A percentile compares a stretch with the other conserved stretches of the same genome.
These are phyloP conservation scores for Zoysia pacifica DNA, from an alignment of 176 grass and related monocot genomes.

Conservation along the genomic window DNA sequence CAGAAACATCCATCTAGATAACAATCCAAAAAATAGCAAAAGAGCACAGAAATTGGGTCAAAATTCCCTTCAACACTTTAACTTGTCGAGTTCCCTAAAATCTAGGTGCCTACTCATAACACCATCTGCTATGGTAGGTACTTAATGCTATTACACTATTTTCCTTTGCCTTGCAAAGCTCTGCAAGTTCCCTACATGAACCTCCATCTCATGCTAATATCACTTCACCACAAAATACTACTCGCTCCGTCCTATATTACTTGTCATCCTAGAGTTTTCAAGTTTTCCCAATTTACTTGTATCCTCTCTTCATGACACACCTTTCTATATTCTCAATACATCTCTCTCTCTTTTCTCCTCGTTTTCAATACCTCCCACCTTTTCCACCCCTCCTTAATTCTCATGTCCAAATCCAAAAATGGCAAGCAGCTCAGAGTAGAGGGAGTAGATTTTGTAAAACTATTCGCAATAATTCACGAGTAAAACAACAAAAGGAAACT, in stretches of 20 bases:
- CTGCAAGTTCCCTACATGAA: not conserved
- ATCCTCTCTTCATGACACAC: no score
- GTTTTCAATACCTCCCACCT: no score
- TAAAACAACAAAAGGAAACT: not conserved
- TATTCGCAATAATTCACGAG: not conserved
- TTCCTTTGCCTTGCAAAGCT: not conserved
- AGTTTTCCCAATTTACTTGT: no score
- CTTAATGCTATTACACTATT: conserved; percentile 5
- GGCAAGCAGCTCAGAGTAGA: no score
- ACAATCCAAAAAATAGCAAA: not conserved
- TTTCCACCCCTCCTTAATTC: no score
- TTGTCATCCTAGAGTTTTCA: no score
- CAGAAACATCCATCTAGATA: not conserved
- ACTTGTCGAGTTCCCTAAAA: not conserved
- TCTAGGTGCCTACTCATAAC: no score
- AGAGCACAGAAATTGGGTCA: conserved; percentile 10
- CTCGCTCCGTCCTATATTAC: no score
- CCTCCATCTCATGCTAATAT: conserved; percentile 3
- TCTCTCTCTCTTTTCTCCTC: no score
- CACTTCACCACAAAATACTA: conserved; percentile 7
- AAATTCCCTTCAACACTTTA: not conserved
- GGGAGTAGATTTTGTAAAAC: conserved; percentile 23
- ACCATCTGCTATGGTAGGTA: not conserved
- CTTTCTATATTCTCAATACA: no score
- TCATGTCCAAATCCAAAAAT: no score